Conservation (phyloP, 345 rosid genomes). For the Conringia planisiliqua region DNA sequence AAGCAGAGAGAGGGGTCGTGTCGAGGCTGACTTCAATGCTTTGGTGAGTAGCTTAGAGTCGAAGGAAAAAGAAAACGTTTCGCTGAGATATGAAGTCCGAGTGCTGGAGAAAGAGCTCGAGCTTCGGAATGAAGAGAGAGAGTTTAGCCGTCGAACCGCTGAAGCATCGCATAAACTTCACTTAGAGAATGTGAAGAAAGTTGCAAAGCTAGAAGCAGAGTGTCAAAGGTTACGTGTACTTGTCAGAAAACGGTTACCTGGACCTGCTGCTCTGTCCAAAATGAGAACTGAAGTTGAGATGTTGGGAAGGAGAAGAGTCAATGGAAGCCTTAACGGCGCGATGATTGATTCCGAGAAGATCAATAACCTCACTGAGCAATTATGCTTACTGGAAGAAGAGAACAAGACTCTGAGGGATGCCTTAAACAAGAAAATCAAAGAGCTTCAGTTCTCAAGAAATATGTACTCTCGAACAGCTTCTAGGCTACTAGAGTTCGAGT, state of each 20-base stretch:
- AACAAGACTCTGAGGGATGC: conserved; percentile 74
- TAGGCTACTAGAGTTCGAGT: conserved; percentile 58
- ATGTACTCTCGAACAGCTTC: conserved; percentile 63
- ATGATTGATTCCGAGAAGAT: conserved; percentile 39
- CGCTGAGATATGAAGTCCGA: conserved; percentile 74
- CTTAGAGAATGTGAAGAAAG: conserved; percentile 73
- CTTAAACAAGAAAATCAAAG: conserved; percentile 55
- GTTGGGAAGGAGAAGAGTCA: conserved; percentile 57
- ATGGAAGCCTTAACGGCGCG: conserved; percentile 30
- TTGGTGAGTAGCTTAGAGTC: conserved; percentile 59
- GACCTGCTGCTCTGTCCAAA: conserved; percentile 75
- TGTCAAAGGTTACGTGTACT: conserved; percentile 80
- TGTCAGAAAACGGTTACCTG: conserved; percentile 81
- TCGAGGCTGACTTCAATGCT: conserved; percentile 51
- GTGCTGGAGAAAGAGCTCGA: conserved; percentile 91
- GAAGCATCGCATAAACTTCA: conserved; percentile 79
- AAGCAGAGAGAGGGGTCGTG: conserved; percentile 52
- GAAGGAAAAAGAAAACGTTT: conserved; percentile 63
- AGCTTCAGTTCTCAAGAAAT: conserved; percentile 67
- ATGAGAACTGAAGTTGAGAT: conserved; percentile 81
- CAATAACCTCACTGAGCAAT: conserved; percentile 55
- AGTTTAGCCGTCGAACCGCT: conserved; percentile 63
- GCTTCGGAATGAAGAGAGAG: conserved; percentile 88
- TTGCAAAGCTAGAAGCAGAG: conserved; percentile 86
- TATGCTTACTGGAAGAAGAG: conserved; percentile 70